These are phyloP conservation scores for Jaenimonas drosophilae DNA, from an alignment of 208 protist genomes.

Conservation along the genomic window DNA sequence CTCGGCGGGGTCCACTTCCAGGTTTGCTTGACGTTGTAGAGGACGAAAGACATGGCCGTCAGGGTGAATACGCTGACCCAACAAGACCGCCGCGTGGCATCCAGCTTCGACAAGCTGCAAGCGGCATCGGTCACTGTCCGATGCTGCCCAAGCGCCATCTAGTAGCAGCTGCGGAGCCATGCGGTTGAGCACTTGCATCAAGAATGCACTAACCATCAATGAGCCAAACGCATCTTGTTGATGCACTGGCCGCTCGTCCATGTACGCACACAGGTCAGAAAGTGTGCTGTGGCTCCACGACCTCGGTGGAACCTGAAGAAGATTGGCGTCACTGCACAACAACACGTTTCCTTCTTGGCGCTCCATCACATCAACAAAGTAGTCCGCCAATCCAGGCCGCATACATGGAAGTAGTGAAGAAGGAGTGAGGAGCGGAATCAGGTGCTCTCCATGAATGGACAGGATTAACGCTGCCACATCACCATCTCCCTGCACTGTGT, in stretches of 20 bases:
- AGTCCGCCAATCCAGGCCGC: conserved; percentile 29
- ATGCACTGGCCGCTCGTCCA: conserved; percentile 8
- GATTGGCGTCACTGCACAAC: conserved; percentile 6
- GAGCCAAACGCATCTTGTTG: conserved; percentile 16
- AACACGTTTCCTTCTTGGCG: not conserved
- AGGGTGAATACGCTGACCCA: no score
- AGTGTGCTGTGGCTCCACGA: no score
- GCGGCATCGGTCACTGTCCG: no score
- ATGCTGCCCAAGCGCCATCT: no score
- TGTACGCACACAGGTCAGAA: not conserved
- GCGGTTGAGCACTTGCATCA: not conserved
- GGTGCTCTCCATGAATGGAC: conserved; percentile 26
- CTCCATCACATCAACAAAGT: conserved; percentile 49
- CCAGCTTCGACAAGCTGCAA: no score
- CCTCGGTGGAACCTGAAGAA: conserved; percentile 6
- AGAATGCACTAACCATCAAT: conserved; percentile 13
- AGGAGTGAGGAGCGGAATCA: conserved; percentile 36
- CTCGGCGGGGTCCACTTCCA: not conserved
- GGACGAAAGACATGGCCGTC: no score
- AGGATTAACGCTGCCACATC: conserved; percentile 36
- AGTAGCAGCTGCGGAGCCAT: not conserved
- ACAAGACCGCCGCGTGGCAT: no score
- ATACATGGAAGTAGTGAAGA: conserved; percentile 37
- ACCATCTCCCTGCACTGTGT: conserved; percentile 30
- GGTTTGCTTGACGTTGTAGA: no score